Percentiles rank a stretch among this genome's conserved stretches.
Evolutionary conservation across 2,329 filamentous ascomycete genomes (phyloP).

Genomic region (Bipolaris bicolor): DNA sequence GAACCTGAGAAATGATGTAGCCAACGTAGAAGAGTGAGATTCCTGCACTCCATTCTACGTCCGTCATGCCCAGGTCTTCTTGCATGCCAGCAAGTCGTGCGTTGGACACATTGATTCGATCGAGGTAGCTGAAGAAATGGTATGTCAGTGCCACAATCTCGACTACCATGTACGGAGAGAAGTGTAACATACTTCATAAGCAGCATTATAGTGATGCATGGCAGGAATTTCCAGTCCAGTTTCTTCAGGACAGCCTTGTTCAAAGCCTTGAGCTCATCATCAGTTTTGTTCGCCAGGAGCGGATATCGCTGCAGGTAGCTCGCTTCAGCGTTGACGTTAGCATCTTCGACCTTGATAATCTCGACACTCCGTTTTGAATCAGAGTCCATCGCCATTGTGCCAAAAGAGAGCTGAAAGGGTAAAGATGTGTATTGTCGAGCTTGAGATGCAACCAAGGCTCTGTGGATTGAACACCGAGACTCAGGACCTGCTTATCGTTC

Average conservation of each 20-base stretch:
- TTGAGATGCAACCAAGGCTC: too few species aligned
- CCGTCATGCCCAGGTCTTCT: constrained; percentile 42
- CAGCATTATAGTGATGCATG: constrained; percentile 42
- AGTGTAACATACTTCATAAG: constrained; percentile 37
- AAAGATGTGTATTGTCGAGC: too few species aligned
- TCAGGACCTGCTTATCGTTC: too few species aligned
- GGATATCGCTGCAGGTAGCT: neutral
- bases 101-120: constrained; percentile 52
- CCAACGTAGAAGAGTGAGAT: constrained; percentile 56
- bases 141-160: neutral
- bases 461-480: too few species aligned
- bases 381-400: neutral
- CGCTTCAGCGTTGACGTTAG: neutral
- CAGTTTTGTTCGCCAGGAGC: neutral
- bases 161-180: neutral
- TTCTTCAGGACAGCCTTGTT: constrained; percentile 35
- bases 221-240: constrained; percentile 40
- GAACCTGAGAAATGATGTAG: constrained; percentile 55
- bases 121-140: constrained; percentile 43
- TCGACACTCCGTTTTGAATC: neutral
- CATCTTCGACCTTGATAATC: neutral
- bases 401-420: too few species aligned
- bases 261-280: constrained; percentile 23
- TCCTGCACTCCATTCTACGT: constrained; percentile 47
- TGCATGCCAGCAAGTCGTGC: constrained; percentile 51